Evolutionary conservation across 2,329 filamentous ascomycete species (phyloP).

Genomic region (Epichloe brachyelytri): DNA sequence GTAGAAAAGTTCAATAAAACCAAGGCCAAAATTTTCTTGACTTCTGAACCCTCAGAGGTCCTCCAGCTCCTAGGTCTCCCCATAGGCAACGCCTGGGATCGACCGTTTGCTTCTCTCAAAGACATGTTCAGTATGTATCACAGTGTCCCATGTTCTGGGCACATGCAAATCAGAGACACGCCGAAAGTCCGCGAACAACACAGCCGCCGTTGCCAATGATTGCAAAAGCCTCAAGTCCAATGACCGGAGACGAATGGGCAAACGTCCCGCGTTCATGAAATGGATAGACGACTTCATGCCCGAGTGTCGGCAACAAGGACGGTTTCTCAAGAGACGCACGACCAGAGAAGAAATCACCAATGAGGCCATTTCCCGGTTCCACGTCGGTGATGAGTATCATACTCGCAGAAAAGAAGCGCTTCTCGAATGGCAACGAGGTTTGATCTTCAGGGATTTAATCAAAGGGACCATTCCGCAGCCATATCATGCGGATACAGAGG

Average conservation of each 20-base stretch:
- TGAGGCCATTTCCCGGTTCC: constrained; percentile 41
- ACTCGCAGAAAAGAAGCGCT: constrained; percentile 28
- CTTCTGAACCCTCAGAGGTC: constrained; percentile 38
- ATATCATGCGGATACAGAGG: constrained; percentile 6
- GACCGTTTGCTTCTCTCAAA: constrained; percentile 39
- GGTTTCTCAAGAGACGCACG: constrained; percentile 16
- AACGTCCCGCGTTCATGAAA: constrained; percentile 41
- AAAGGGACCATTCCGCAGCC: constrained; percentile 18
- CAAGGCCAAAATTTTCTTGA: constrained; percentile 46
- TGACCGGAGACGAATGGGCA: constrained; percentile 42
- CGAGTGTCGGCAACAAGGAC: constrained; percentile 27
- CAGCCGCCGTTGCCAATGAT: constrained; percentile 11
- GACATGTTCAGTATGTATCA: constrained; percentile 50
- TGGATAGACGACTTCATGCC: constrained; percentile 57
- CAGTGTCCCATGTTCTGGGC: constrained; percentile 46
- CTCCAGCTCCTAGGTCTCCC: constrained; percentile 53
- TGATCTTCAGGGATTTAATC: constrained; percentile 34
- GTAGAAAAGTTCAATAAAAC: constrained; percentile 48
- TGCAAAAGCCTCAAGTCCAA: constrained; percentile 33
- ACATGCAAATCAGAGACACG: constrained; percentile 8
- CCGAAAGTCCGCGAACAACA: constrained; percentile 4
- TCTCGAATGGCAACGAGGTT: constrained; percentile 24
- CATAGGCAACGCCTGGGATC: constrained; percentile 29
- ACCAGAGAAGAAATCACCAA: constrained; percentile 34
- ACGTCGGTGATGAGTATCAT: constrained; percentile 30